Conservation (phyloP, 192 early-diverging fungal genomes). For the Coemansia sp. region DNA sequence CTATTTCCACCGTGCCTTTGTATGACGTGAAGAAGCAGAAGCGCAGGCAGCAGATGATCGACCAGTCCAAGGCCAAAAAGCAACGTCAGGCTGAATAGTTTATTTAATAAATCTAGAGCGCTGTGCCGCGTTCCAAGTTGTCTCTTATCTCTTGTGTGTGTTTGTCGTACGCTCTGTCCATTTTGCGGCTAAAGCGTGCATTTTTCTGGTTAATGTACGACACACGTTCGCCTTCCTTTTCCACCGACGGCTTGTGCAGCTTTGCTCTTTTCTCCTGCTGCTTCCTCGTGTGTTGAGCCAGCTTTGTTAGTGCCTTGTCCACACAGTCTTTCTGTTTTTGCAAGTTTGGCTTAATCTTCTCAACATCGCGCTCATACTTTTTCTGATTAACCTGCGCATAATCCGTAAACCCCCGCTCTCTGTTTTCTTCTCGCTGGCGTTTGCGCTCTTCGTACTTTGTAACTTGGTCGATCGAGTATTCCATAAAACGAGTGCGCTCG, state of each 20-base stretch:
- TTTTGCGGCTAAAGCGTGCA: slow-evolving; percentile 94
- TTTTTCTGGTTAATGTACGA: slow-evolving; percentile 98
- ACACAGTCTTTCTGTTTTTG: slow-evolving; percentile 60
- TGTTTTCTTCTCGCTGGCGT: slow-evolving; percentile 45
- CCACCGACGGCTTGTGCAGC: slow-evolving; percentile 40
- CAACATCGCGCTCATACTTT: slow-evolving; percentile 80
- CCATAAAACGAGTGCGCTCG: slow-evolving; percentile 77
- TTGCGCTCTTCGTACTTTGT: slow-evolving; percentile 77
- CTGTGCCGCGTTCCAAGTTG: slow-evolving; percentile 83
- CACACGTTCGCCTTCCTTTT: slow-evolving; percentile 80
- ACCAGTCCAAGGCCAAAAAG: slow-evolving; percentile 51
- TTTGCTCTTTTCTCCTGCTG: slow-evolving; percentile 68
- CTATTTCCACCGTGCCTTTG: slow-evolving; percentile 74
- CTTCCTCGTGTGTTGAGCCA: slow-evolving; percentile 72
- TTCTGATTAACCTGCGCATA: slow-evolving; percentile 81
- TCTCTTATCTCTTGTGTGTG: slow-evolving; percentile 91
- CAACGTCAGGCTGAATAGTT: too few species aligned
- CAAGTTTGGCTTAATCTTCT: slow-evolving; percentile 83
- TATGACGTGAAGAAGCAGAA: slow-evolving; percentile 71
- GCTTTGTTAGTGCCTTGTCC: slow-evolving; percentile 68
- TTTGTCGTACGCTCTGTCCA: slow-evolving; percentile 91
- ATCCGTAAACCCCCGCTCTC: slow-evolving; percentile 82
- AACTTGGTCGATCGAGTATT: slow-evolving; percentile 83
- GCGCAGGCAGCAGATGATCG: slow-evolving; percentile 58
- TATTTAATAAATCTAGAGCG: slow-evolving; percentile 47